Evolutionary conservation across 352 stramenopile species (phyloP).

Genomic region (Globisporangium alternatum): DNA sequence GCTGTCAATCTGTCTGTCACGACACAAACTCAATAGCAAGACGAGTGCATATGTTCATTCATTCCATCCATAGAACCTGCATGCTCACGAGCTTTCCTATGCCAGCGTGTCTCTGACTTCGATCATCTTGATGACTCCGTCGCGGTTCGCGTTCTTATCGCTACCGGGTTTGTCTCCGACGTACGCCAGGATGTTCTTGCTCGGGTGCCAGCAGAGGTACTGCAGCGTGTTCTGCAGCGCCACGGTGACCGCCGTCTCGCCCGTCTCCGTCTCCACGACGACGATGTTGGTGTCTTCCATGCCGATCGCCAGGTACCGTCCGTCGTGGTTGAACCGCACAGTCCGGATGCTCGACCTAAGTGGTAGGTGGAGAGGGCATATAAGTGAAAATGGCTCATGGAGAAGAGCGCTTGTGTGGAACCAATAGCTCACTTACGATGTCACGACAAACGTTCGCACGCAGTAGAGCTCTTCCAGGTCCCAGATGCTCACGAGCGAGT

Average conservation of each 20-base stretch:
- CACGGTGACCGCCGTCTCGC: constrained; percentile 53
- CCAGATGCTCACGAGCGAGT: constrained; percentile 84
- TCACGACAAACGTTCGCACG: constrained; percentile 77
- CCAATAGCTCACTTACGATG: constrained; percentile 42
- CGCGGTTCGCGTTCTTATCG: constrained; percentile 79
- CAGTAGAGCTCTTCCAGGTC: constrained; percentile 86
- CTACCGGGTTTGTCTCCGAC: constrained; percentile 74
- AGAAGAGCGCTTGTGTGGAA: background rate
- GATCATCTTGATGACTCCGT: constrained; percentile 84
- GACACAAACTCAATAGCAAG: background rate
- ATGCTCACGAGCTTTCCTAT: constrained; percentile 10
- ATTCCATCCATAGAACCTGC: background rate
- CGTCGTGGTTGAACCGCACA: constrained; percentile 78
- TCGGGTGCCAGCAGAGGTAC: constrained; percentile 81
- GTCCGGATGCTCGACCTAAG: constrained; percentile 71
- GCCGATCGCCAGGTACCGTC: constrained; percentile 67
- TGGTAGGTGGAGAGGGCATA: background rate
- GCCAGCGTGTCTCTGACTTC: constrained; percentile 48
- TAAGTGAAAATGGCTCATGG: background rate
- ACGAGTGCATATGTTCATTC: constrained; percentile 2
- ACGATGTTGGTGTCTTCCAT: constrained; percentile 74
- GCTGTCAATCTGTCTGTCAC: background rate
- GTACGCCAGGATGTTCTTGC: constrained; percentile 80
- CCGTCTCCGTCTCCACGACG: constrained; percentile 61
- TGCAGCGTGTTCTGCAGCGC: constrained; percentile 70